phyloP scores from a whole-genome alignment of 2,329 filamentous ascomycete species.

The Penicillium corylophilum region DNA sequence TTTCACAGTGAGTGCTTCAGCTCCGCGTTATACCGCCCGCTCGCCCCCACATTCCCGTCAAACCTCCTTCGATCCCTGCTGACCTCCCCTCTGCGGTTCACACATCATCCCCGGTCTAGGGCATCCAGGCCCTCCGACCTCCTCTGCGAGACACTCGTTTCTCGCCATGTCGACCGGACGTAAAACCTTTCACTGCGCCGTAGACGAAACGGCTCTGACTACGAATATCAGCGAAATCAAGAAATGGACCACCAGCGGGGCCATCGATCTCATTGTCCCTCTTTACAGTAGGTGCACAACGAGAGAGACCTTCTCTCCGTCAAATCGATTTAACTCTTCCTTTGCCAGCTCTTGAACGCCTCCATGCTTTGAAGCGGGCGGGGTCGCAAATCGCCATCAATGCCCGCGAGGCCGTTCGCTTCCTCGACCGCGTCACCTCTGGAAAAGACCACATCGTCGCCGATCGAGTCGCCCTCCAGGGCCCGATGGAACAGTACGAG shows the following conservation, averaged over 20 bases:
- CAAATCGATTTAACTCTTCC: constrained; percentile 10
- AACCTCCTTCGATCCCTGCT: constrained; percentile 30
- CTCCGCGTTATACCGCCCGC: constrained; percentile 6
- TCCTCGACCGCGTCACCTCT: constrained; percentile 52
- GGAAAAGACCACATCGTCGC: constrained; percentile 46
- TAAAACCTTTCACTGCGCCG: constrained; percentile 53
- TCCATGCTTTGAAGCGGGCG: constrained; percentile 46
- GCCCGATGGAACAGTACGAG: constrained; percentile 50
- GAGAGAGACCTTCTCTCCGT: neutral
- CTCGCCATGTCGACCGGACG: constrained; percentile 42
- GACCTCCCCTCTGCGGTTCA: constrained; percentile 29
- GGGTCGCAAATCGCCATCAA: constrained; percentile 50
- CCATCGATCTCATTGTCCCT: constrained; percentile 52
- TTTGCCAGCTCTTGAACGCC: constrained; percentile 45
- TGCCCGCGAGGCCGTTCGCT: constrained; percentile 52
- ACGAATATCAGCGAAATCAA: constrained; percentile 55
- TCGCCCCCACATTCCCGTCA: constrained; percentile 32
- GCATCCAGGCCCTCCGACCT: constrained; percentile 11
- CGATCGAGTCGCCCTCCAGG: constrained; percentile 48
- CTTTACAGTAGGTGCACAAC: constrained; percentile 47
- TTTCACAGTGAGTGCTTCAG: constrained; percentile 29
- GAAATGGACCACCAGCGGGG: constrained; percentile 51
- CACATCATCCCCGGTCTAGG: constrained; percentile 30
- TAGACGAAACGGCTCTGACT: constrained; percentile 53
- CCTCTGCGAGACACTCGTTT: constrained; percentile 22